Evolutionary conservation across 75 land plant species (phyloP).

Genomic region (Chamaecyparis obtusa): DNA sequence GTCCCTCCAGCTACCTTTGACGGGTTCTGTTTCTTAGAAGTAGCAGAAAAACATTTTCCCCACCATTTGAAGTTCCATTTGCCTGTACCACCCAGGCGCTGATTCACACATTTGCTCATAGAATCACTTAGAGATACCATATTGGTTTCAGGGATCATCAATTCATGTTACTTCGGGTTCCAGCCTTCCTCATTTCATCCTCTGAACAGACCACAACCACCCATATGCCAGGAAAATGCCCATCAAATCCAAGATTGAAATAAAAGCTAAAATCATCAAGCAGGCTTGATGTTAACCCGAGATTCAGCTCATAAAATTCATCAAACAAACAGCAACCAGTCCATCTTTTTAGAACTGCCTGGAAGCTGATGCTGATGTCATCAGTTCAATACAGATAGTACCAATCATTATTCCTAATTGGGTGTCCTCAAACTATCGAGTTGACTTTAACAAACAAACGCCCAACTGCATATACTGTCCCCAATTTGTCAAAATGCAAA

Average conservation of each 20-base stretch:
- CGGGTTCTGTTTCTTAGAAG: background rate
- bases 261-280: conserved; percentile 1
- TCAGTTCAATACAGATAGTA: background rate
- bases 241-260: background rate
- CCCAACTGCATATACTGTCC: background rate
- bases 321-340: background rate
- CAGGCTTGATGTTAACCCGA: background rate
- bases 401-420: conserved; percentile 3
- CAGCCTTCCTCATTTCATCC: background rate
- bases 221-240: conserved; percentile 12
- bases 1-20: conserved; percentile 24
- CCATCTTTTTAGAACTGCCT: background rate
- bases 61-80: background rate
- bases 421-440: background rate
- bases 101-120: background rate
- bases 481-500: background rate
- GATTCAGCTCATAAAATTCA: background rate
- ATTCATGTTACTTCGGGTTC: background rate
- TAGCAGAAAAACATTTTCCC: background rate
- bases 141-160: background rate
- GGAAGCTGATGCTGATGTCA: background rate
- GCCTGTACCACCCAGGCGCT: background rate
- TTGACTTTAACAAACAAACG: background rate
- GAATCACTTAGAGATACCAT: background rate
- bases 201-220: background rate